Evolutionary conservation across 106 monocot species (phyloP).

Genomic region (Amphibolis antarctica): DNA sequence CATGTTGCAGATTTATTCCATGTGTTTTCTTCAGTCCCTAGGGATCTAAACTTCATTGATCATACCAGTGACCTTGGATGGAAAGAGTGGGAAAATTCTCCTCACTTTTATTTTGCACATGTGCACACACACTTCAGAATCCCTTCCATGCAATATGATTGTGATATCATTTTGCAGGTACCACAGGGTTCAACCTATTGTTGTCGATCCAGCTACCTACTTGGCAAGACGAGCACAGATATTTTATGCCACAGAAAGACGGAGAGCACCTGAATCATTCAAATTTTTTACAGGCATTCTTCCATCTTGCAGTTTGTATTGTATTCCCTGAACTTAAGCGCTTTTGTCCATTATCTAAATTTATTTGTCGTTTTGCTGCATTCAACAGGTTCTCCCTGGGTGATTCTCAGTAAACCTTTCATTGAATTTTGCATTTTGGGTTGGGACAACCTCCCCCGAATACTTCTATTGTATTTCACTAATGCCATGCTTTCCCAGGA

Average conservation of each 20-base stretch:
- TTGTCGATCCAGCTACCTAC: constrained; percentile 27
- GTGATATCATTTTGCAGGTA: constrained; percentile 22
- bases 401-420: constrained; percentile 39
- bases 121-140: background rate
- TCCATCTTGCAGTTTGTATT: background rate
- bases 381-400: constrained; percentile 77
- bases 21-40: constrained; percentile 46
- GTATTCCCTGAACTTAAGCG: background rate
- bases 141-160: background rate
- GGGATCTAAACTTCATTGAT: constrained; percentile 60
- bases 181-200: constrained; percentile 55
- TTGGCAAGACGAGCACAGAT: constrained; percentile 26
- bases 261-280: constrained; percentile 20
- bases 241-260: constrained; percentile 20
- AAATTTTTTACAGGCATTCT: constrained; percentile 29
- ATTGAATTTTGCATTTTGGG: constrained; percentile 43
- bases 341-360: background rate
- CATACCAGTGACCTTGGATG: constrained; percentile 58
- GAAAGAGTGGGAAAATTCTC: constrained; percentile 41
- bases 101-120: constrained; percentile 1
- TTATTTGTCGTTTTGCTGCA: background rate
- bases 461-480: constrained; percentile 41
- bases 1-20: constrained; percentile 39
- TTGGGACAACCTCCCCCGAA: constrained; percentile 50
- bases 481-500: constrained; percentile 38